phyloP scores from a whole-genome alignment of 2,329 filamentous ascomycete genomes.

The Talaromyces sp. region DNA sequence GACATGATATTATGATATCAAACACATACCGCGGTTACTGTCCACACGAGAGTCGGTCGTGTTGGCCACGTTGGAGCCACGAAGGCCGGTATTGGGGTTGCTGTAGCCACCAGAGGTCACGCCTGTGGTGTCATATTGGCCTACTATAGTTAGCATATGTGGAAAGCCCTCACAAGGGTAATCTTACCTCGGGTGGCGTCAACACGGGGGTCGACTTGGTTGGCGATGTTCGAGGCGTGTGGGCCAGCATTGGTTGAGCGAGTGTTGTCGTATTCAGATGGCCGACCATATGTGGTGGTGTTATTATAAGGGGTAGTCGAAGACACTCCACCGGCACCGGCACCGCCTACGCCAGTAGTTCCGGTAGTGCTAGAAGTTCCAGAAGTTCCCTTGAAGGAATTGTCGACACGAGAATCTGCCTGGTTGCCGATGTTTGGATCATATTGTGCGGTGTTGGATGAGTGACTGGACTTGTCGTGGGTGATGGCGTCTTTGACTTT shows the following conservation, averaged over 20 bases:
- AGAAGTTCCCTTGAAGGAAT: constrained; percentile 1
- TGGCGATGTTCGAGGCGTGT: constrained; percentile 33
- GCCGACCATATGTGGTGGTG: constrained; percentile 10
- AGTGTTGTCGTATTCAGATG: constrained; percentile 9
- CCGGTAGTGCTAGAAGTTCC: constrained; percentile 2
- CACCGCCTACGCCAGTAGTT: not conserved
- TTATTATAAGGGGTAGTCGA: constrained; percentile 17
- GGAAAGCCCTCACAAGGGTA: not conserved
- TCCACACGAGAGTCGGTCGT: constrained; percentile 40
- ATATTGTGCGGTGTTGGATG: constrained; percentile 14
- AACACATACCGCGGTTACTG: constrained; percentile 18
- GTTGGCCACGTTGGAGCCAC: constrained; percentile 29
- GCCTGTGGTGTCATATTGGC: constrained; percentile 16
- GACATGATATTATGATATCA: not conserved
- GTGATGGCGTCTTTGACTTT: constrained; percentile 13
- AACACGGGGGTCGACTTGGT: constrained; percentile 31
- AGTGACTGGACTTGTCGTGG: constrained; percentile 10
- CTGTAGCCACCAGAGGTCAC: constrained; percentile 6
- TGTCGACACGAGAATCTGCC: too few relatives aligned
- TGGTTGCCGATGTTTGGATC: too few relatives aligned
- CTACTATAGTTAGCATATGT: constrained; percentile 2
- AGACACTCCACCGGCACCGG: constrained; percentile 19
- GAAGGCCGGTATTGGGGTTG: constrained; percentile 30
- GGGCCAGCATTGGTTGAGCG: constrained; percentile 31
- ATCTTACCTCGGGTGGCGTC: constrained; percentile 22